Evolutionary conservation across 2,329 filamentous ascomycete genomes (phyloP), one percentile per base, ranked within the genome.

Genomic region (Xylaria hypoxylon): DNA sequence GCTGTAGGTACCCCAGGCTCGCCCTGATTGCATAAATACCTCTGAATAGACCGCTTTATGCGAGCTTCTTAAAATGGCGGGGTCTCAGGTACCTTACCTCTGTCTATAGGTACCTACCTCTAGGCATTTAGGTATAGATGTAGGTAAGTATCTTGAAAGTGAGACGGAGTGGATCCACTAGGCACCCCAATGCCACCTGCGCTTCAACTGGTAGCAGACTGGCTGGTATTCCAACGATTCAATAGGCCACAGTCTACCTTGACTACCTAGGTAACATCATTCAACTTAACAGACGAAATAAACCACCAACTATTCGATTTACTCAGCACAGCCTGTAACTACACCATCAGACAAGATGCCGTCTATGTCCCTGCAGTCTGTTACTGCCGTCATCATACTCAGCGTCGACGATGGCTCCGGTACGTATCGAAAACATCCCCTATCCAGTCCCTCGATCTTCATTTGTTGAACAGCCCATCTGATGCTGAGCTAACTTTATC

Each of bases 401-500:
- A 89, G 91, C 76, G 90, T 90, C 68, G 93, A 97, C 81, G 95
- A 98, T 80, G 92, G 92, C 77, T 92, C 92, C 68, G 89, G 67
- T 69, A 65, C 42, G 67, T 67, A 62, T 51, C n/a, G 26, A 59
- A 50, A 44, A 38, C 17, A 44, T 47, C 19, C 52, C 38, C 48
- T 40, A 28, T 42, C 44, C 31, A 3, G n/a, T 42, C 38, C 48
- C 52, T n/a, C 47, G 8, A 17, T 28, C 26, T 33, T 35, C 17
- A 1, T 44, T 40, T 62, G 53, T 63, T 19, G 33, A 58, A 48
- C 33, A 59, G 35, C 15, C 35, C 7, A 53, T 53, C 7, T 67
- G 6, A 38, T 55, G 53, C 35, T 15, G n/a, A 60, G 50, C 67
- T 69, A 64, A 69, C 55, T 8, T 15, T 62, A 6, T 56, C 15